These are phyloP conservation scores for Colletotrichum magnum DNA, from an alignment of 2,329 filamentous ascomycete genomes.

Conservation along the genomic window DNA sequence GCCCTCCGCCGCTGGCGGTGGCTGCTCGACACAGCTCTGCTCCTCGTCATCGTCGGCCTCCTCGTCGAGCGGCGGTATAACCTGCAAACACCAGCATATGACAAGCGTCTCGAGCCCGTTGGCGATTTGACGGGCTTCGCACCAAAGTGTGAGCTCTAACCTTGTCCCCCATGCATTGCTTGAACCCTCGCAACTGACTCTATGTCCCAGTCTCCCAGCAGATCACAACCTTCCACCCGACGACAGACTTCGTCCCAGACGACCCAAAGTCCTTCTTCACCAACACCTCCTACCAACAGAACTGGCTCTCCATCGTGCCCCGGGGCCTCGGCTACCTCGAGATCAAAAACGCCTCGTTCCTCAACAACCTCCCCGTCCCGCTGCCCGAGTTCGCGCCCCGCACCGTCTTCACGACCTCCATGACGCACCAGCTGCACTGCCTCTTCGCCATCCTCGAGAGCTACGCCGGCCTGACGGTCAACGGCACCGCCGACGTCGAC, in stretches of 20 bases:
- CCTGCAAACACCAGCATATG: conserved; percentile 26
- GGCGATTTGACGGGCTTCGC: conserved; percentile 59
- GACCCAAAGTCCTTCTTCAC: conserved; percentile 57
- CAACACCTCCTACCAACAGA: conserved; percentile 47
- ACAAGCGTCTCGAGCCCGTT: conserved; percentile 48
- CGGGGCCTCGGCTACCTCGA: conserved; percentile 58
- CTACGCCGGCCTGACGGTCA: conserved; percentile 44
- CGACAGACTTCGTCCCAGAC: conserved; percentile 54
- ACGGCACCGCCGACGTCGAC: conserved; percentile 33
- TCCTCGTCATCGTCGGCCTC: conserved; percentile 53
- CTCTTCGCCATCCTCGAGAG: conserved; percentile 55
- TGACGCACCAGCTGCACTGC: conserved; percentile 62
- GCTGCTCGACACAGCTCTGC: conserved; percentile 52
- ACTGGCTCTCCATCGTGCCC: conserved; percentile 57
- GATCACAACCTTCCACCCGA: conserved; percentile 54
- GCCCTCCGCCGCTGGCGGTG: conserved; percentile 40
- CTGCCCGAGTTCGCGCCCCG: conserved; percentile 50
- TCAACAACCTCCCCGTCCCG: conserved; percentile 54
- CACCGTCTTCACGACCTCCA: conserved; percentile 57
- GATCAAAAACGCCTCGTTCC: conserved; percentile 50
- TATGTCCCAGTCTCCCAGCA: conserved; percentile 52
- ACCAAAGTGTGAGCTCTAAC: conserved; percentile 49
- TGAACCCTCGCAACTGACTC: not conserved
- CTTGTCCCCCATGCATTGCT: too few species aligned
- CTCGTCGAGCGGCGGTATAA: conserved; percentile 49